Base-by-base conservation (phyloP, 2,329 filamentous ascomycete genomes). In the Macrophomina pseudophaseolina region DNA sequence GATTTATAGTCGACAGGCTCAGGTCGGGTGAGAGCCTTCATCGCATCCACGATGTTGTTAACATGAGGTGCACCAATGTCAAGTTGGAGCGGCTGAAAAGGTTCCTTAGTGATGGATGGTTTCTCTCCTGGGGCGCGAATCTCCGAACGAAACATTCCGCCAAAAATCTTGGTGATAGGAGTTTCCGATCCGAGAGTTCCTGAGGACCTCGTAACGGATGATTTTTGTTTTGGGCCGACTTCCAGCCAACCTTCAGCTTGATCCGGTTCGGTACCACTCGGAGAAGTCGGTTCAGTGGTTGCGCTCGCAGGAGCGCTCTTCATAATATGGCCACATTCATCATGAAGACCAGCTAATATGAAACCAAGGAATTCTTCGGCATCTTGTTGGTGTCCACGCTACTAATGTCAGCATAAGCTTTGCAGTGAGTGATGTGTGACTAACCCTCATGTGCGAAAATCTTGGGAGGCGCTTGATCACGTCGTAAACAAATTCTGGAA, bases 301-400 rank as follows among this genome's bases (percentile, higher is more conserved):
- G 42, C 12, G 53, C 74, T 68, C 35, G 79, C 75, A n/a, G 65
- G 35, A 5, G 82, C 80, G 66, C 81, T 82, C 70, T 87, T 87
- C 81, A 96, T 91, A 54, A 94, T 89, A 66, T 89, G 86, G 16
- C 89, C 88, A 76, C 94, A 97, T 78, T 99, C 95, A 70, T 98
- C 94, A 72, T 97, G 94, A 40, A 99, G 87, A 56, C 93, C 92
- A 74, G 97, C 94, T 4, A 99, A 84, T 40, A 99, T 83, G 76
- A 98, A 97, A 0, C 94, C 94, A 30, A 99, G 83, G 72, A 99
- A 99, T 75, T 99, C 95, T 75, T 99, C 93, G 1, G 95, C 95
- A 80, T 99, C 95, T 82, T 99, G 94, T 77, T 99, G 95, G 73
- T 97, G 94, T 16, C 95, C 95, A 68, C 93, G 91, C 90, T 93